Percentiles rank a stretch among this genome's conserved stretches.
These are phyloP conservation scores for Blastomyces gilchristii DNA, from an alignment of 2,329 filamentous ascomycete genomes.

Conservation along the genomic window DNA sequence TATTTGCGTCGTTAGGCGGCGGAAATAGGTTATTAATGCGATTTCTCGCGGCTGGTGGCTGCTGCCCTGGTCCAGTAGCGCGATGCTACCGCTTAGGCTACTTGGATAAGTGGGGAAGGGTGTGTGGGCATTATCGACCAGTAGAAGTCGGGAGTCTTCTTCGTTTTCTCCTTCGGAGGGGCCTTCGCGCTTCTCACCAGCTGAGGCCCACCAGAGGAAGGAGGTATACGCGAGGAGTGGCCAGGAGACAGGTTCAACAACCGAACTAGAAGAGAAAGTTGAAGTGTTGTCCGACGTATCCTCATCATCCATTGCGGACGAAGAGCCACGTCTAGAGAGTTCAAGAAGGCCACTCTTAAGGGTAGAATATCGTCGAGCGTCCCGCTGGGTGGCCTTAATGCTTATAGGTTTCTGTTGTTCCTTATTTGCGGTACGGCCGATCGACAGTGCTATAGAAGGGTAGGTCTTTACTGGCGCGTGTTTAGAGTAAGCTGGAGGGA, in stretches of 20 bases:
- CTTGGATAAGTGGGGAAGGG: conserved; percentile 19
- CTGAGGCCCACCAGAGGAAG: conserved; percentile 59
- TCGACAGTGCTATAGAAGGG: conserved; percentile 52
- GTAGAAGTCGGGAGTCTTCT: conserved; percentile 34
- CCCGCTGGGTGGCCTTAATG: conserved; percentile 80
- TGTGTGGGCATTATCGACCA: conserved; percentile 28
- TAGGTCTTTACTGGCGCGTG: conserved; percentile 54
- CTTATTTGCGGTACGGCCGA: conserved; percentile 44
- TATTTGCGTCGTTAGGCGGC: conserved; percentile 38
- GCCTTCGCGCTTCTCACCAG: conserved; percentile 49
- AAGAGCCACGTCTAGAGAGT: conserved; percentile 18
- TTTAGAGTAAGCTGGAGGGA: conserved; percentile 55
- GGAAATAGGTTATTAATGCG: conserved; percentile 42
- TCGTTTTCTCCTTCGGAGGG: conserved; percentile 46
- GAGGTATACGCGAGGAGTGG: conserved; percentile 50
- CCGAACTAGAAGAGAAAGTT: conserved; percentile 33
- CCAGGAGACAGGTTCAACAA: conserved; percentile 51
- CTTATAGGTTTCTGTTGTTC: conserved; percentile 19
- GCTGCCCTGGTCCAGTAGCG: conserved; percentile 18
- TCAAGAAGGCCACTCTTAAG: conserved; percentile 52
- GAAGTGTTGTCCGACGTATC: conserved; percentile 33
- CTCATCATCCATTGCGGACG: conserved; percentile 20
- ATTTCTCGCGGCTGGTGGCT: conserved; percentile 35
- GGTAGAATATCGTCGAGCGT: conserved; percentile 67
- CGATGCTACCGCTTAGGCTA: conserved; percentile 21